Evolutionary conservation across 352 stramenopile genomes (phyloP).

Genomic region (Pythium pyrilobum): DNA sequence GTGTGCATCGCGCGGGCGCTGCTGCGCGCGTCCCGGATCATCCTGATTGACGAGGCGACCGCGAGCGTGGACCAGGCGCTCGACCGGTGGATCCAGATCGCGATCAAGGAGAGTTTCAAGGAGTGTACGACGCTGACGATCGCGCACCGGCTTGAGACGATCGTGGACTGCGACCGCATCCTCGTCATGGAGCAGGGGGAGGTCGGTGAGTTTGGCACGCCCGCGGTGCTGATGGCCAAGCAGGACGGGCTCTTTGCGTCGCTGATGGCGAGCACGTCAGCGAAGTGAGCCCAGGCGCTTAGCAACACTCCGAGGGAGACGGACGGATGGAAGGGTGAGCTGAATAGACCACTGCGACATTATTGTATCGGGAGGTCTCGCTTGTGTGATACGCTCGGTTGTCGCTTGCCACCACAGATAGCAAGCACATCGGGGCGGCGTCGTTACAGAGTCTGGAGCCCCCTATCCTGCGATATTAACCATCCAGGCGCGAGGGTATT

Average conservation of each 20-base stretch:
- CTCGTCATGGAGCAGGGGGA: conserved; percentile 89
- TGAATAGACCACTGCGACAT: too few species aligned
- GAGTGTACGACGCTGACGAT: conserved; percentile 91
- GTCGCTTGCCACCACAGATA: too few species aligned
- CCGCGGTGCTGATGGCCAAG: conserved; percentile 51
- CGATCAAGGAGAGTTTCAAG: conserved; percentile 32
- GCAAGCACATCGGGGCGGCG: too few species aligned
- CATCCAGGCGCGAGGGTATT: too few species aligned
- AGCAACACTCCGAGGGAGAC: too few species aligned
- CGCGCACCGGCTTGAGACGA: conserved; percentile 92
- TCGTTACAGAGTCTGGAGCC: too few species aligned
- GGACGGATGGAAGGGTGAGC: too few species aligned
- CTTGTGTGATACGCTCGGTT: too few species aligned
- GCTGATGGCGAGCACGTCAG: conserved; percentile 12
- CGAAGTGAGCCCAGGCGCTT: neutral
- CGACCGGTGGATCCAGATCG: conserved; percentile 73
- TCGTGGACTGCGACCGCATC: conserved; percentile 92
- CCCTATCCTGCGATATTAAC: too few species aligned
- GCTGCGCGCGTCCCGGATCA: conserved; percentile 61
- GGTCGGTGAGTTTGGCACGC: conserved; percentile 70
- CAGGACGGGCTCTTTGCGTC: conserved; percentile 19
- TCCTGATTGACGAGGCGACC: conserved; percentile 94
- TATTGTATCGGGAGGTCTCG: too few species aligned
- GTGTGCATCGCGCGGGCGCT: conserved; percentile 91
- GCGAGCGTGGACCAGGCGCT: conserved; percentile 81